A percentile compares a stretch with the other conserved stretches of the same genome.
Conservation (phyloP, 2,329 filamentous ascomycete genomes). For the Ophiostoma himal-ulmi region DNA sequence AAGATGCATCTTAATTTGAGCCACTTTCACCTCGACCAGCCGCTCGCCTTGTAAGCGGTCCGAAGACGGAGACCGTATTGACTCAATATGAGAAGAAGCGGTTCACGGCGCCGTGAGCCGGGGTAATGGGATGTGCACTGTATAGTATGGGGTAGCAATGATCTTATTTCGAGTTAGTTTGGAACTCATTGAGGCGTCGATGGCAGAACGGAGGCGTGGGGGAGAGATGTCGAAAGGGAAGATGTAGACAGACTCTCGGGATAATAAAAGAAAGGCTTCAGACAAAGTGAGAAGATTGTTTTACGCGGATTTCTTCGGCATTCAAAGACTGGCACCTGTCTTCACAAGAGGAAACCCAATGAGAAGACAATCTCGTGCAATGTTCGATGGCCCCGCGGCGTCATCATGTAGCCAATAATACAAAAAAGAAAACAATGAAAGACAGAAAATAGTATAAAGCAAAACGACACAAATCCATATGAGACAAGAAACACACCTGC, state of each 20-base stretch:
- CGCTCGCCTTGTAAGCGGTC: background rate
- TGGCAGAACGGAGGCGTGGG: background rate
- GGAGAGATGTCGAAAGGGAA: background rate
- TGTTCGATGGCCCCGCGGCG: conserved; percentile 38
- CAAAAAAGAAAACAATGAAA: background rate
- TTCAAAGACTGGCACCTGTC: conserved; percentile 25
- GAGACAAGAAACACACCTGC: conserved; percentile 11
- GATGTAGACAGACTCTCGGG: background rate
- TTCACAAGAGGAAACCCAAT: background rate
- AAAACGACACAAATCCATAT: background rate
- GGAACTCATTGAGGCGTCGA: background rate
- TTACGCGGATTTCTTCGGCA: conserved; percentile 49
- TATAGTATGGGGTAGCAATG: background rate
- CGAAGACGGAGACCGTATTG: background rate
- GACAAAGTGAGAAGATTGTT: conserved; percentile 36
- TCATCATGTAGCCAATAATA: conserved; percentile 31
- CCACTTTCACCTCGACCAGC: background rate
- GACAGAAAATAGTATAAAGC: conserved; percentile 14
- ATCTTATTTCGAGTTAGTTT: background rate
- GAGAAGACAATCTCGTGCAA: background rate
- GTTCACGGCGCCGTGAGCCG: background rate
- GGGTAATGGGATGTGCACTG: background rate
- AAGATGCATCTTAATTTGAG: background rate
- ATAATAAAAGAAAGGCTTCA: conserved; percentile 19
- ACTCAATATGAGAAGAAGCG: background rate